These are phyloP conservation scores for Clausena lansium DNA, from an alignment of 345 rosid species.

Conservation along the genomic window DNA sequence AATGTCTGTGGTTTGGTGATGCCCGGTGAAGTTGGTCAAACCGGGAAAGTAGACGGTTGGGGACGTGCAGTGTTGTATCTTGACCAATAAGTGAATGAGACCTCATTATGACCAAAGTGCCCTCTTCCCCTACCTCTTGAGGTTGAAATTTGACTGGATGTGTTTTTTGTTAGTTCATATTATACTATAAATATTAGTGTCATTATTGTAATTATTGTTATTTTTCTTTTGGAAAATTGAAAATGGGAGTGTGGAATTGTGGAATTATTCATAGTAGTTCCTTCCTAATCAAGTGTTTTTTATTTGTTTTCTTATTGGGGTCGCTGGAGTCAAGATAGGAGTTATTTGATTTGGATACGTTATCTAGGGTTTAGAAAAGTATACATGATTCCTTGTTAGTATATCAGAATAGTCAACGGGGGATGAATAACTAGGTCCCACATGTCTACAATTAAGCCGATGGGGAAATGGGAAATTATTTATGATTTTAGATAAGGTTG, in stretches of 20 bases:
- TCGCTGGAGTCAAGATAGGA: neutral
- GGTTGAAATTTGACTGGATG: neutral
- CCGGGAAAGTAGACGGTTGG: neutral
- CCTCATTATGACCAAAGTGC: neutral
- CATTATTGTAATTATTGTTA: neutral
- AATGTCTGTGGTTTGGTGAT: neutral
- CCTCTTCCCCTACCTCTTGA: neutral
- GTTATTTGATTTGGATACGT: neutral
- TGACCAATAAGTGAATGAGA: neutral
- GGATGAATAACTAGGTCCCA: neutral
- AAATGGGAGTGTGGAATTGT: neutral
- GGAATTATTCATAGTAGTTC: neutral
- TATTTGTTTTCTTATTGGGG: neutral
- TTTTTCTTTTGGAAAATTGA: neutral
- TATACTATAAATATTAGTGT: no score
- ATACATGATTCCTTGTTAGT: neutral
- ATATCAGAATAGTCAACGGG: neutral
- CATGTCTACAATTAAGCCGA: neutral
- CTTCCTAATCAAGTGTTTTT: neutral
- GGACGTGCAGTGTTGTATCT: neutral
- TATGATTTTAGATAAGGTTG: neutral
- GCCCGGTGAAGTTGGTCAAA: slow-evolving; percentile 1
- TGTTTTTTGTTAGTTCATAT: neutral
- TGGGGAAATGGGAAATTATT: neutral
- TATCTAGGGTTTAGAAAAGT: neutral